Base-by-base conservation (phyloP, 176 grass and related monocot genomes). In the Thinopyrum elongatum region DNA sequence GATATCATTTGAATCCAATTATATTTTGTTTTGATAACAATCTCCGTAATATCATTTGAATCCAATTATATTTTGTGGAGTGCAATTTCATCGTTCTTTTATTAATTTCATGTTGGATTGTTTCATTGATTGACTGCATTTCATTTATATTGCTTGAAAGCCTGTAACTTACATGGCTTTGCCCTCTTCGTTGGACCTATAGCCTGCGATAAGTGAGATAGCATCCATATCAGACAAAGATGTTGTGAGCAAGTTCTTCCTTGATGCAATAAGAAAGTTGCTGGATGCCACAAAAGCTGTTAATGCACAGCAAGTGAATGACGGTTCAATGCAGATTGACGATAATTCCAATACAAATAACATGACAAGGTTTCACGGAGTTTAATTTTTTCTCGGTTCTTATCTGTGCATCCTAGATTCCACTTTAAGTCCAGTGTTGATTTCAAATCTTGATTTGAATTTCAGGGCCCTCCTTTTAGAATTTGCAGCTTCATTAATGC, bases 151-250 rank as follows among this genome's bases (percentile, higher is more conserved):
- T 70, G 38, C 55, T 55, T 87, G 28, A 47, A 89, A 77, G 7
- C 65, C 30, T 11, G 69, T 63, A 76, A 81, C 17, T 77, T 61
- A 39, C 62, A 67, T 77, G 28, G 35, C 70, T 21, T n/a, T 10
- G 2, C 53, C 47, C 46, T 76, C 47, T 84, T 51, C 7, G 22
- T 88, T 86, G 28, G 58, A 85, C 85, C 75, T 90, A 85, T 79
- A 98, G 97, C 86, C 88, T 60, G 90, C 83, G 2, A 95, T 98
- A 87, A 86, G 87, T 15, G 93, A 95, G 77, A 82, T 98, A 79
- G 94, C 97, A 80, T 90, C 85, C 15, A 87, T 98, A 94, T 89
- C 94, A 84, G 92, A 98, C 38, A 94, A 94, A 82, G 90, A 89
- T 22, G 71, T 89, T 5, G 88, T 98, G 71, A 87, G 82, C 25